Percentiles rank a stretch among this genome's conserved stretches.
phyloP scores from a whole-genome alignment of 1,284 basidiomycete genomes.

The Moesziomyces globuligerus region DNA sequence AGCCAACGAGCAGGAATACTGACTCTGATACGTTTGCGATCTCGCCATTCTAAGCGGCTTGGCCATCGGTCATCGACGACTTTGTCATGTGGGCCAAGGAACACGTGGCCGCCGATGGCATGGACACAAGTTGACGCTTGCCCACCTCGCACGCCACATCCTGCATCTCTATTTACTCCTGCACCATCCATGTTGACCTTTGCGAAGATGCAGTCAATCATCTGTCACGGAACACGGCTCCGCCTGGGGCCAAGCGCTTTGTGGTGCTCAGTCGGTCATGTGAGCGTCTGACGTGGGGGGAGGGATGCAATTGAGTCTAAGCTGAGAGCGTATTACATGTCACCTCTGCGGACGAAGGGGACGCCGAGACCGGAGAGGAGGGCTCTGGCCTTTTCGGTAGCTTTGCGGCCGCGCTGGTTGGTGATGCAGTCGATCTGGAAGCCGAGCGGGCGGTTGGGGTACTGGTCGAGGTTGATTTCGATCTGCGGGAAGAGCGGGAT shows the following conservation, averaged over 20 bases:
- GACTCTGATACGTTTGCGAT: background rate
- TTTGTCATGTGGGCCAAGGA: slow-evolving; percentile 73
- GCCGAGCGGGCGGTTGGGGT: slow-evolving; percentile 60
- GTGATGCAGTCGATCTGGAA: slow-evolving; percentile 67
- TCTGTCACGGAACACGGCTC: too few species aligned
- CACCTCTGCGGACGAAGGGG: slow-evolving; percentile 63
- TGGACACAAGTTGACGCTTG: slow-evolving; percentile 44
- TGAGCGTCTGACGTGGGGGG: background rate
- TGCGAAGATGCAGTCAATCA: too few species aligned
- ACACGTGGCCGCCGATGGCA: slow-evolving; percentile 37
- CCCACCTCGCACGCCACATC: too few species aligned
- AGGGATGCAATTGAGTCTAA: background rate
- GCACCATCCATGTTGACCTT: too few species aligned
- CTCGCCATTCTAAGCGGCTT: slow-evolving; percentile 74
- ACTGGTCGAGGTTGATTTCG: slow-evolving; percentile 66
- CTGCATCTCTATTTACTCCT: too few species aligned
- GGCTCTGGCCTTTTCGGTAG: slow-evolving; percentile 60
- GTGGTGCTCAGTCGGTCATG: too few species aligned
- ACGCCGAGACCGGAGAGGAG: slow-evolving; percentile 62
- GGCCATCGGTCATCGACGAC: slow-evolving; percentile 88
- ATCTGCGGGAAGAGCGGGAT: slow-evolving; percentile 85
- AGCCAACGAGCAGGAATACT: background rate
- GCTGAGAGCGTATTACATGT: slow-evolving; percentile 31
- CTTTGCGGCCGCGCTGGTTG: slow-evolving; percentile 62
- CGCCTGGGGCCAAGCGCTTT: too few species aligned